Conservation (phyloP, 768 basidiomycete genomes). For the Tricholoma bakamatsutake region DNA sequence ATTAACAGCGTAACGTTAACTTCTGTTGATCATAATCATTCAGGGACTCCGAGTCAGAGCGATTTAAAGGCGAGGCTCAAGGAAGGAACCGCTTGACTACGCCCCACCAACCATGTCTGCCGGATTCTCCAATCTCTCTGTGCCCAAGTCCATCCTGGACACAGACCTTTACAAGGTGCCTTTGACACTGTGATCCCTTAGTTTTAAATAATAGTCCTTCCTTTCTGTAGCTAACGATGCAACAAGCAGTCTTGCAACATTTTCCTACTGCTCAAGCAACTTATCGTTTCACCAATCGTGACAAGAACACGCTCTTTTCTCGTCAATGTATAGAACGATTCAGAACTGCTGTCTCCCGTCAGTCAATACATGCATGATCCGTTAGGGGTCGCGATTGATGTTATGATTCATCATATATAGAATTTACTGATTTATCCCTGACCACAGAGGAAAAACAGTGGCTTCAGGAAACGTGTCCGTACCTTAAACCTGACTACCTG, state of each 20-base stretch:
- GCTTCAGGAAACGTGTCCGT: conserved; percentile 67
- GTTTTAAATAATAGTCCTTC: conserved; percentile 1
- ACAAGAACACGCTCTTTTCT: conserved; percentile 58
- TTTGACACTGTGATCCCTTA: background rate
- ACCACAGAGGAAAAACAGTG: conserved; percentile 58
- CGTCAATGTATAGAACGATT: conserved; percentile 58
- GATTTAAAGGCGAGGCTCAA: background rate
- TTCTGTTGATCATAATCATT: background rate
- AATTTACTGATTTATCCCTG: conserved; percentile 58
- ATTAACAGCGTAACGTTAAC: background rate
- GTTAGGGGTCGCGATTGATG: background rate
- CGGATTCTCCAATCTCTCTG: conserved; percentile 20
- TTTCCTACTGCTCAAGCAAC: conserved; percentile 68
- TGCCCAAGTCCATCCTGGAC: conserved; percentile 69
- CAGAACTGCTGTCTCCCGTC: conserved; percentile 49
- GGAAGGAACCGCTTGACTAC: background rate
- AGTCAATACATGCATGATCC: conserved; percentile 17
- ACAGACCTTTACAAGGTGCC: conserved; percentile 91
- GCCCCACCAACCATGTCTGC: conserved; percentile 28
- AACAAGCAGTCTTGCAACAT: conserved; percentile 78
- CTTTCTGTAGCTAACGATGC: conserved; percentile 80
- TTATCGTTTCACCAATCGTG: conserved; percentile 81
- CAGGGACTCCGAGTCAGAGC: background rate
- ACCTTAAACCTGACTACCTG: conserved; percentile 66
- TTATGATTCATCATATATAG: conserved; percentile 32